Base-by-base conservation (phyloP, 2,329 filamentous ascomycete genomes). In the Fonsecaea erecta region DNA sequence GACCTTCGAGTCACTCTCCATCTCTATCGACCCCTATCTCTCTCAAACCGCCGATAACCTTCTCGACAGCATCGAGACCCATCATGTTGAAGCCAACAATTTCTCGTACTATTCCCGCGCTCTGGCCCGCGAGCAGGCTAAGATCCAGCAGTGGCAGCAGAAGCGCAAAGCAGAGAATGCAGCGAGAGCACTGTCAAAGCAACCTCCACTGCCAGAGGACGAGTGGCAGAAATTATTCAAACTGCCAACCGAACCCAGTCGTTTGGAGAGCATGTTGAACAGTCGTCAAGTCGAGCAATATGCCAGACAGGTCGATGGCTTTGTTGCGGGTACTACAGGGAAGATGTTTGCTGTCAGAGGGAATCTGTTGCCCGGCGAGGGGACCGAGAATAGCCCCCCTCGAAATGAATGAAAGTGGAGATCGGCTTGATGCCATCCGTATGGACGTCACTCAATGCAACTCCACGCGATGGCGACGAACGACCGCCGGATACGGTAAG, bases 171-270 rank as follows among this genome's bases (percentile, higher is more conserved):
- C 92, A 16, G 95, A 99, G 86, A 99, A 99, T 77, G 89, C 90
- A 32, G 90, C 89, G 66, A 88, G 95, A 64, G 85, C 86, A 63
- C 88, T 92, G 40, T 90, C 94, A 72, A 98, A 98, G 85, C 93
- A 98, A 81, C 79, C 90, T 46, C 88, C 88, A 40, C 86, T 98
- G 56, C 93, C 95, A 40, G 95, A 99, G 82, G 94, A 98, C 75
- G 95, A 99, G 84, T 99, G 93, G 93, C 92, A 96, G 82, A 90
- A 92, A 77, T 85, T 98, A 73, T 99, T 98, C 87, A 99, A 99
- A 87, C 86, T 99, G 72, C 95, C 95, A 28, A 89, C 92, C 77
- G 94, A 98, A 83, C 94, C 95, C 63, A 96, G 90, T 81, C 85
- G 94, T 71, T 83, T 98, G 72, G 94, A 98, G 83, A 92, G 90